Evolutionary conservation across 257 asterid genomes (phyloP), one percentile per base, ranked within the genome.

Genomic region (Nicotiana sylvestris): DNA sequence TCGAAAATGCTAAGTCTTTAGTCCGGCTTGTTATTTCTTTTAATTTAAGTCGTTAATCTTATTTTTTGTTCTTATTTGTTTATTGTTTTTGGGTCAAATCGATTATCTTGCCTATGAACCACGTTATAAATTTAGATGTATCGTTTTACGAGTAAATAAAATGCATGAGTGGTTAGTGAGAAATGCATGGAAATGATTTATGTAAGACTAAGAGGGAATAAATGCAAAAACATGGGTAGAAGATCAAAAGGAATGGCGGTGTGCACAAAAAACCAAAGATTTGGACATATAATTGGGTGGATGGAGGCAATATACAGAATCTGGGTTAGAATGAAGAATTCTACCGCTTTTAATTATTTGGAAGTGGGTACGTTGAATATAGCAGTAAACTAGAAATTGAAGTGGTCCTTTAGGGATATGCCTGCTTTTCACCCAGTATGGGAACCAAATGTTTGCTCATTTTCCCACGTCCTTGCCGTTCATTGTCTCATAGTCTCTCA

Each of bases 331-430:
- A 74, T 74, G 9, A 49, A 51, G 12, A 53, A 53, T 53, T 53
- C 18, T 13, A 53, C 6, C 13, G 64, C 64, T 51, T 76, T 76
- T 27, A 76, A 51, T 27, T 76, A 76, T 76, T 49, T 76, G 43
- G 43, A 49, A 46, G 16, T 76, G 64, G 64, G 80, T 76, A 76
- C 80, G 4, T 76, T 76, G 80, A 51, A 76, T 13, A 76, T 2
- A 13, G 79, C 12, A 66, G 46, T 66, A 66, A 66, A 66, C 46
- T 33, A 12, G 62, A 51, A 74, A 76, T 49, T 27, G 43, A 8
- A 49, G 80, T 76, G 80, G 80, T 67, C 53, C 76, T 67, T 67
- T 67, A 7, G 29, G 29, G 76, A 67, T 67, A 67, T 67, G 76
- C 30, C 18, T 53, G 18, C 18, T 53, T 53, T 53, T 53, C 53